Evolutionary conservation across 2,329 filamentous ascomycete genomes (phyloP), one percentile per base, ranked within the genome.

Genomic region (Fusarium torulosum): DNA sequence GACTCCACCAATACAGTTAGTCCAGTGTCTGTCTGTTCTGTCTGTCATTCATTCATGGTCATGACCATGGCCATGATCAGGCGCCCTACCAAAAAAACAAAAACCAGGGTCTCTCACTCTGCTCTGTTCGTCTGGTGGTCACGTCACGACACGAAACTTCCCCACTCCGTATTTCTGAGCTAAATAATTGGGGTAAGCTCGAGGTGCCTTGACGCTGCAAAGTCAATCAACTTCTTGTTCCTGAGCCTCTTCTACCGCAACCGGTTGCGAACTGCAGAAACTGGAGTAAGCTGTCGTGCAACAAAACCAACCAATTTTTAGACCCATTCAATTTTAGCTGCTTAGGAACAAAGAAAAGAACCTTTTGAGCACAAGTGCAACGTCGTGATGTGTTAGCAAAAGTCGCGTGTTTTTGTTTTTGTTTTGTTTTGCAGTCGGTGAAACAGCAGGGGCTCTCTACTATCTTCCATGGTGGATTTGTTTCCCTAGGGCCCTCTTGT

Each of bases 91-190:
- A 27, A 9, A 27, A 27, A 27, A 27, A 27, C 27, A 65, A 51
- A 51, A 33, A 49, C 55, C 59, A 67, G 49, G 60, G 64, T 53
- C 54, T 62, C 27, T 29, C 27, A 13, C 51, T 46, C 29, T 35
- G 43, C 47, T 59, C 58, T 52, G 41, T 27, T 50, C 50, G 44
- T 49, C 38, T 67, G 44, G 38, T 41, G 38, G 64, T 61, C 59
- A 50, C 62, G 42, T 68, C 65, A 67, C 63, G 43, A 64, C 63
- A 64, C 63, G 59, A 64, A 54, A 41, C 56, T 38, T 44, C 44
- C 29, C 27, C 31, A 52, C 20, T 42, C 25, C 35, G 51, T 45
- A 47, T 43, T 33, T 25, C 23, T 52, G 52, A 52, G 35, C 52
- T 49, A 62, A 53, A 43, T 55, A 44, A 49, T 62, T 31, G 49